A percentile compares a stretch with the other conserved stretches of the same genome.
phyloP scores from a whole-genome alignment of 805 yeast species.

The Citeromyces matritensis region DNA sequence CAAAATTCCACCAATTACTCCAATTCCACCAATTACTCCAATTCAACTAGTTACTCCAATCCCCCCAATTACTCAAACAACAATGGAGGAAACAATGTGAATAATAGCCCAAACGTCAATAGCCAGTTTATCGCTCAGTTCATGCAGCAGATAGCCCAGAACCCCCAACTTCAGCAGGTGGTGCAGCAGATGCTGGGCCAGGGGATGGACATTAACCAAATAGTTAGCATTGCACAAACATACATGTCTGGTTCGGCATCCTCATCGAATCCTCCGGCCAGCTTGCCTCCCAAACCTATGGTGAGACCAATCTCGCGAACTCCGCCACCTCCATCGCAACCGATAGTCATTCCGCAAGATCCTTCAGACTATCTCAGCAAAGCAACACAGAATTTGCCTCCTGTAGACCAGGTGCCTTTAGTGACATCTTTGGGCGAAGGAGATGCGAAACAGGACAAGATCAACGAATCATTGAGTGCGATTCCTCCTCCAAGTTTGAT shows the following conservation, averaged over 20 bases:
- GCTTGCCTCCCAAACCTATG: too few species aligned
- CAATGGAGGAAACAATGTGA: background rate
- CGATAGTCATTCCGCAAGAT: conserved; percentile 24
- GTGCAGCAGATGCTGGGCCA: conserved; percentile 18
- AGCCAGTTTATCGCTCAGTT: conserved; percentile 2
- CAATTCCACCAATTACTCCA: background rate
- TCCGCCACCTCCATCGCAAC: background rate
- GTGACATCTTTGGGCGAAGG: conserved; percentile 12
- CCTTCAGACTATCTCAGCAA: conserved; percentile 27
- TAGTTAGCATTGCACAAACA: conserved; percentile 13
- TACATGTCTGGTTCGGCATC: too few species aligned
- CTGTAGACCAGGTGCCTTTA: conserved; percentile 16
- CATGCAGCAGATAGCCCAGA: conserved; percentile 7
- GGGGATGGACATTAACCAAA: conserved; percentile 18
- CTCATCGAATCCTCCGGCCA: conserved; percentile 6
- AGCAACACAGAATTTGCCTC: conserved; percentile 45
- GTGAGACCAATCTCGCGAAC: conserved; percentile 1
- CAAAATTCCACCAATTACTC: conserved; percentile 3
- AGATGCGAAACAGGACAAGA: conserved; percentile 29
- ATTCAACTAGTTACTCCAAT: conserved; percentile 6
- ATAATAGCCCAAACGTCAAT: conserved; percentile 1
- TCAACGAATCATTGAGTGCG: conserved; percentile 43
- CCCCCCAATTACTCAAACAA: too few species aligned
- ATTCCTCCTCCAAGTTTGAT: conserved; percentile 61
- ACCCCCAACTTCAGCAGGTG: conserved; percentile 16